phyloP scores from a whole-genome alignment of 2,329 filamentous ascomycete species.

The Neofusicoccum kwambonambiense region DNA sequence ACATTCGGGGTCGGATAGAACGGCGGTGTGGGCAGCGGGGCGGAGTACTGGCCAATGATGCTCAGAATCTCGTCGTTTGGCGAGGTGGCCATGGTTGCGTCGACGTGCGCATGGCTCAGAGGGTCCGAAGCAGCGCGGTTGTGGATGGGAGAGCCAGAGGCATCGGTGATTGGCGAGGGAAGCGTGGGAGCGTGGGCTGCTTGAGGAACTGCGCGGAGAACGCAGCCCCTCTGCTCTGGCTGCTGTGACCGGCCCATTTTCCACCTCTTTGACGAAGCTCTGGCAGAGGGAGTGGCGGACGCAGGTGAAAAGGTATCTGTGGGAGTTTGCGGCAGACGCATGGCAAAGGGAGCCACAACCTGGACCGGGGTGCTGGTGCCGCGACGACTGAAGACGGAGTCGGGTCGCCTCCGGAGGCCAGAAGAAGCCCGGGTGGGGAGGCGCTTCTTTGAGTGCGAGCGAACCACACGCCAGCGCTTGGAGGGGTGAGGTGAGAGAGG shows the following conservation, averaged over 20 bases:
- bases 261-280: constrained; percentile 15
- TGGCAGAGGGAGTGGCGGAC: neutral
- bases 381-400: constrained; percentile 37
- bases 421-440: neutral
- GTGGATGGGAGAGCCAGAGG: neutral
- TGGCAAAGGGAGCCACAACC: neutral
- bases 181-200: neutral
- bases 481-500: neutral
- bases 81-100: constrained; percentile 35
- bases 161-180: neutral
- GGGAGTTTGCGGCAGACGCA: neutral
- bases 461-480: neutral
- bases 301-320: neutral
- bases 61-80: constrained; percentile 42
- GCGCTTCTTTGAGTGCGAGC: neutral
- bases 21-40: constrained; percentile 22
- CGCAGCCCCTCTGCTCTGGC: constrained; percentile 25
- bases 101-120: constrained; percentile 26
- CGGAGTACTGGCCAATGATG: constrained; percentile 30
- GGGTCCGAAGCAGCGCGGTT: constrained; percentile 4
- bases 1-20: constrained; percentile 20
- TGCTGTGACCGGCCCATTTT: constrained; percentile 4
- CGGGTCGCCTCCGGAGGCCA: constrained; percentile 12
- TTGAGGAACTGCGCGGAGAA: constrained; percentile 36
- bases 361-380: constrained; percentile 27